These are phyloP conservation scores for Apiospora marii DNA, from an alignment of 2,329 filamentous ascomycete species.

Conservation along the genomic window DNA sequence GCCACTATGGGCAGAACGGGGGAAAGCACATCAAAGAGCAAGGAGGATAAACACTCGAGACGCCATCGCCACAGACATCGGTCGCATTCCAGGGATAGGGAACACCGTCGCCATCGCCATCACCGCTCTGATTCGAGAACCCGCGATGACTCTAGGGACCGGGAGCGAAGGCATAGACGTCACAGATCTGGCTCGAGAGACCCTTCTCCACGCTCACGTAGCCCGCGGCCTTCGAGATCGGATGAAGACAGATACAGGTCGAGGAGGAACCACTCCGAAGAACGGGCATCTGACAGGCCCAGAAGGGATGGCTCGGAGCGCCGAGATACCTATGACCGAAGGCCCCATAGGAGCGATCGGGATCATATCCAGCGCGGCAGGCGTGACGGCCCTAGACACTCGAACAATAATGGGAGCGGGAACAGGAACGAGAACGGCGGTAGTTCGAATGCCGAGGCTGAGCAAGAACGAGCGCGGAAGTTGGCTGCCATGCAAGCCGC, in stretches of 20 bases:
- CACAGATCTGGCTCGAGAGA: slow-evolving; percentile 55
- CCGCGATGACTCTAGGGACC: slow-evolving; percentile 48
- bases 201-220: slow-evolving; percentile 45
- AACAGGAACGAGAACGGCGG: slow-evolving; percentile 27
- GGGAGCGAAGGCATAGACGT: slow-evolving; percentile 49
- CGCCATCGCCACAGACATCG: slow-evolving; percentile 50
- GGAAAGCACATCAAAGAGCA: slow-evolving; percentile 48
- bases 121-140: slow-evolving; percentile 46
- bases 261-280: slow-evolving; percentile 32
- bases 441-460: slow-evolving; percentile 39
- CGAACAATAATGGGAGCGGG: slow-evolving; percentile 2
- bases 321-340: slow-evolving; percentile 18
- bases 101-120: slow-evolving; percentile 51
- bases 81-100: slow-evolving; percentile 46
- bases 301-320: slow-evolving; percentile 28
- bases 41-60: slow-evolving; percentile 53
- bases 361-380: slow-evolving; percentile 23
- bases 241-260: slow-evolving; percentile 47
- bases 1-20: slow-evolving; percentile 66
- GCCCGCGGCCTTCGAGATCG: slow-evolving; percentile 42
- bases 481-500: slow-evolving; percentile 78
- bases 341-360: slow-evolving; percentile 4
- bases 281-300: slow-evolving; percentile 30
- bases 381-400: slow-evolving; percentile 15
- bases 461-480: slow-evolving; percentile 69